Base-by-base conservation (phyloP, 805 yeast species). In the Sungouiozyma intestinalis region DNA sequence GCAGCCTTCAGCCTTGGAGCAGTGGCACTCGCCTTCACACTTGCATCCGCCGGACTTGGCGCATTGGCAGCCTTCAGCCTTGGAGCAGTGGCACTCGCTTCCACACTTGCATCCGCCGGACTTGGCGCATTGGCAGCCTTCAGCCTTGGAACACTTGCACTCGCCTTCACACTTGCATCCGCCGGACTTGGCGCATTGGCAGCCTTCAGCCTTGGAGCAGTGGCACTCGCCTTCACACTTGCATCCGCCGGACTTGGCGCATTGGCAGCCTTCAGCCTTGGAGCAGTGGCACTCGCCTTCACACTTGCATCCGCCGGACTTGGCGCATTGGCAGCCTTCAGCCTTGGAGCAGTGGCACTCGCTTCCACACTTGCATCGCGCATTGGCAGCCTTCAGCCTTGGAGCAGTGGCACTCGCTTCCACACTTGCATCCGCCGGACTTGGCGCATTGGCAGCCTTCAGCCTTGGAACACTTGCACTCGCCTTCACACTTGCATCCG, bases 341-440 rank as follows among this genome's bases (percentile, higher is more conserved):
- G 11, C 17, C 13, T 29, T 5, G 33, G 27, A 16, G 16, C 41
- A 33, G 14, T 32, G 4, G n/a, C 41, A 39, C 19, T 39, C 21
- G 32, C 21, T 29, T 9, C 15, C 29, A n/a, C 38, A 36, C 15
- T 36, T 20, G 15, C 33, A 36, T 14, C 32, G n/a, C 3, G 16
- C 33, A 21, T 15, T 31, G 14, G 16, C 39, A 24, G 16, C 14
- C 7, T 14, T 17, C 3, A 7, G 15, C 8, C 6, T 27, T 20
- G 3, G 13, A 24, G 15, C 40, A 38, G 4, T 38, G 16, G 29
- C 35, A 38, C 17, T 17, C 35, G 2, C 19, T 17, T 18, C 4
- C 16, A n/a, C 42, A 40, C 14, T 40, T 27, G 31, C 39, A 40
- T 15, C 17, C 21, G 15, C n/a, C n/a, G n/a, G n/a, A n/a, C 16